Evolutionary conservation across 2,329 filamentous ascomycete species (phyloP), one percentile per base, ranked within the genome.

Genomic region (Fusarium succisae): DNA sequence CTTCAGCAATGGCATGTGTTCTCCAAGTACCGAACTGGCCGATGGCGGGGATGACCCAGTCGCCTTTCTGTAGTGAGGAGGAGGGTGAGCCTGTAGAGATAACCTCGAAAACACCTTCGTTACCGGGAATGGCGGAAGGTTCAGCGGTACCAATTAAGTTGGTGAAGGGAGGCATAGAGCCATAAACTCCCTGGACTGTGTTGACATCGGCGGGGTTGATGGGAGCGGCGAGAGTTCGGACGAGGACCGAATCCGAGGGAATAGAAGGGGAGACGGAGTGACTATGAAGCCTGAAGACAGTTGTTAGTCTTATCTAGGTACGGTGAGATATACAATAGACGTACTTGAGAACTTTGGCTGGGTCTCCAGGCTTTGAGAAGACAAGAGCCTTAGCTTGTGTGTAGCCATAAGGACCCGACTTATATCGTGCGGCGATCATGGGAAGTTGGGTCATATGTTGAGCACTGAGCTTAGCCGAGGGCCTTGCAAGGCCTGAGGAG

Each of bases 121-220:
- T 98, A 32, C 95, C 95, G 4, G 91, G 93, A 4, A 96, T 90
- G 3, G 94, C 94, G 13, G 93, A 90, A 6, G 95, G 94, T 30
- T 91, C 86, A 2, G 90, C 76, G 0, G 95, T 98, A 64, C 95
- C 93, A 62, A 99, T 90, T 3, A 90, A 83, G 11, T 91, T 91
- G 24, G 90, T 91, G 83, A 97, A 95, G 50, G 89, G 86, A 0
- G 95, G 95, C 81, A 94, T 94, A 51, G 91, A 91, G 70, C 96
- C 96, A 85, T 99, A 99, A 8, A 96, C 95, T 75, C 96, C 96
- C 86, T 99, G 96, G 79, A 99, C 94, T 79, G 96, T 96, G 87
- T 99, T 99, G 83, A 99, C 94, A 84, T 99, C 96, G 79, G 96
- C 95, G 30, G 96, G 96, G 85, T 99, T 99, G 83, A 99, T 94